Base-by-base conservation (phyloP, 108 stramenopile genomes). In the Skeletonema marinoi region DNA sequence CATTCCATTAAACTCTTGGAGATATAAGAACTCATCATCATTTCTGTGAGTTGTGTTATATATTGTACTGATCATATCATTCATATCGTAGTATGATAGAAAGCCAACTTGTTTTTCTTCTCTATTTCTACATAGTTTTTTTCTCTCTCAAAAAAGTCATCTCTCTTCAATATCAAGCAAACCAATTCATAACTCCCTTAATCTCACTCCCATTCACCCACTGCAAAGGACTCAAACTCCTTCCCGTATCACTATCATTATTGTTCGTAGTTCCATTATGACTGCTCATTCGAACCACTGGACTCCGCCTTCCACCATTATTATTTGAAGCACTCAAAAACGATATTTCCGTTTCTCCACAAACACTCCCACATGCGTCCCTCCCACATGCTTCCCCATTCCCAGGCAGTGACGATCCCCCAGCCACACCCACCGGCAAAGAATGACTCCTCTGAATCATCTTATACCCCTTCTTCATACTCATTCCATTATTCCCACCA, bases 161-260 rank as follows among this genome's bases (percentile, higher is more conserved):
- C 25, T 21, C 0, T 54, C 1, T 6, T 56, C 54, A n/a, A n/a
- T n/a, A n/a, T n/a, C n/a, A 56, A 56, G 25, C 54, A 25, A 56
- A 56, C 54, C 54, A 56, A 0, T 56, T 56, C 54, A 56, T 56
- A 25, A 56, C 54, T 0, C 54, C 54, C 54, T 56, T 56, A 8
- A 56, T 56, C 54, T 56, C 54, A 56, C 54, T 56, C 75, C 75
- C 67, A 75, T 67, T 58, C 10, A 75, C 66, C 30, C 66, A 60
- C n/a, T 32, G 50, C 75, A 68, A 68, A 33, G 21, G 41, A 38
- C 66, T 67, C 31, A 68, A 66, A 32, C 44, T 36, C 46, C 63
- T 64, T 6, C 36, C 67, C 13, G 32, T 31, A 48, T 58, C 60
- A 61, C 60, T 36, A 46, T 36, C 69, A 31, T 21, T 31, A 41